Percentiles rank a stretch among this genome's conserved stretches.
Conservation (phyloP, 805 yeast genomes). For the Ogataea wickerhamii region DNA sequence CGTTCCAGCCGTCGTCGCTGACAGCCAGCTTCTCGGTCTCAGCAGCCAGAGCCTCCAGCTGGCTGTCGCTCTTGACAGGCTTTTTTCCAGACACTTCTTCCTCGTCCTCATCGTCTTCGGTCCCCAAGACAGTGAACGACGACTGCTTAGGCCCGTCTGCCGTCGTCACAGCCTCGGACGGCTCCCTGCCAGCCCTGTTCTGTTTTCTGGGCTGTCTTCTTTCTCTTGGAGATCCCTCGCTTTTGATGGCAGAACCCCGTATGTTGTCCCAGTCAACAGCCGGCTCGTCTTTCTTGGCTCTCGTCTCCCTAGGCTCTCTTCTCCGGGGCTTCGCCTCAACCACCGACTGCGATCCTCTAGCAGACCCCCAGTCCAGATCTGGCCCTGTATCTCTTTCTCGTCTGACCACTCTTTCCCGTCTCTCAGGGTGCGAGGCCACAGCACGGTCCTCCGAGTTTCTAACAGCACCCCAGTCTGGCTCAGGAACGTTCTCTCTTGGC, state of each 20-base stretch:
- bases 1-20: conserved; percentile 44
- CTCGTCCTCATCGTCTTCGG: conserved; percentile 49
- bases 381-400: conserved; percentile 35
- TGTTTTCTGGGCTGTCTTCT: conserved; percentile 5
- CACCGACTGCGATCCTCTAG: conserved; percentile 34
- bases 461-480: conserved; percentile 55
- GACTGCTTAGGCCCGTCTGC: conserved; percentile 39
- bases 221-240: conserved; percentile 4
- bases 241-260: conserved; percentile 24
- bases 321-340: conserved; percentile 13
- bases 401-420: conserved; percentile 15
- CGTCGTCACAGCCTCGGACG: conserved; percentile 27
- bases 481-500: conserved; percentile 55
- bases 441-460: conserved; percentile 31
- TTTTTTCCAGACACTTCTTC: conserved; percentile 29
- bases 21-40: conserved; percentile 38
- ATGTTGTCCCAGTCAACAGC: conserved; percentile 21
- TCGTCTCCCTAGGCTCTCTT: conserved; percentile 8
- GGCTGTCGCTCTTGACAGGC: neutral
- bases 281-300: conserved; percentile 17
- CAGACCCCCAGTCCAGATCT: conserved; percentile 43
- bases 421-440: conserved; percentile 5
- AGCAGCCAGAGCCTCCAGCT: conserved; percentile 8
- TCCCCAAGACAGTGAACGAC: conserved; percentile 46
- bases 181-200: conserved; percentile 8